Percentiles rank a stretch among this genome's conserved stretches.
phyloP scores from a whole-genome alignment of 257 asterid genomes.

The Fraxinus quadrangulata region DNA sequence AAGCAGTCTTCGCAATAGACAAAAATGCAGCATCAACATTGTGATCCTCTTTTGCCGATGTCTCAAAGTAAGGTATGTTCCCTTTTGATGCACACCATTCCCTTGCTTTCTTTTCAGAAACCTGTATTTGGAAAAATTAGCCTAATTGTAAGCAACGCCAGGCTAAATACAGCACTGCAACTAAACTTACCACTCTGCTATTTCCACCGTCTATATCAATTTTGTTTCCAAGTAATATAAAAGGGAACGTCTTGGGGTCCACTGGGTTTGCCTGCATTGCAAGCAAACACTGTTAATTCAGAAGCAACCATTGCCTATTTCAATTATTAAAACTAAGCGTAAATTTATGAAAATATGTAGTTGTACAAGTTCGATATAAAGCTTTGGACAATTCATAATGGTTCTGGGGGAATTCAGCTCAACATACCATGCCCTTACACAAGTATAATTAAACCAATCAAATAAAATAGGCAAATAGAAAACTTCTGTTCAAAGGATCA shows the following conservation, averaged over 20 bases:
- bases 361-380: too few relatives aligned
- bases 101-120: conserved; percentile 91
- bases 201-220: conserved; percentile 97
- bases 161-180: background rate
- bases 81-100: conserved; percentile 99
- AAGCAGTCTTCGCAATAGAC: conserved; percentile 88
- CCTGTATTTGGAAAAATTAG: conserved; percentile 49
- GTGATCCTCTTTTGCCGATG: conserved; percentile 97
- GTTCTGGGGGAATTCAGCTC: too few relatives aligned
- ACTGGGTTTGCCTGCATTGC: conserved; percentile 89
- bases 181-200: conserved; percentile 87
- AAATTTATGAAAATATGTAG: too few relatives aligned
- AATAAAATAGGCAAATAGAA: too few relatives aligned
- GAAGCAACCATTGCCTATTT: background rate
- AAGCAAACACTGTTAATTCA: conserved; percentile 27
- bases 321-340: too few relatives aligned
- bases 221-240: conserved; percentile 93
- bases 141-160: background rate
- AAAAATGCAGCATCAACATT: conserved; percentile 94
- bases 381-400: too few relatives aligned
- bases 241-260: conserved; percentile 87
- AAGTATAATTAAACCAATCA: too few relatives aligned
- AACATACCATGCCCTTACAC: too few relatives aligned
- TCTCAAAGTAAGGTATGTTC: conserved; percentile 93
- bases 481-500: background rate